Evolutionary conservation across 306 rosid genomes (phyloP), one percentile per base, ranked within the genome.

Genomic region (Coriaria nepalensis): DNA sequence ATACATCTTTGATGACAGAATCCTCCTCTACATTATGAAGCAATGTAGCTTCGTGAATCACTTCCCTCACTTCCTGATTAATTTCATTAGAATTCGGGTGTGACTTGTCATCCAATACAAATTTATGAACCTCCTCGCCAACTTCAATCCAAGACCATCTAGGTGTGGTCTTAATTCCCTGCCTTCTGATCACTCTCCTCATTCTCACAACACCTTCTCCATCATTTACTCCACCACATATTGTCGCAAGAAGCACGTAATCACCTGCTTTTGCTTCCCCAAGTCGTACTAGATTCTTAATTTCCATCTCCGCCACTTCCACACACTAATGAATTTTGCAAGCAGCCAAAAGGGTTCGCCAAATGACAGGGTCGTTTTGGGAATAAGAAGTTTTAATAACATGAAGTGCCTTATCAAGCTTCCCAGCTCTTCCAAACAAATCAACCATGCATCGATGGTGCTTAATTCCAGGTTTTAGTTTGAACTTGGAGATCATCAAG

Each of bases 121-220:
- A 78, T 50, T 72, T 74, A 60, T 74, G 73, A 61, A 78, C 65
- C 49, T 59, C 52, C 37, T 74, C 61, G 5, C 55, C 67, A 53
- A 78, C 50, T 73, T 78, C 86, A 37, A 78, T 75, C 76, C 74
- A 79, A 72, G 74, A 72, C 77, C 73, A 79, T 46, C 82, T 82
- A 6, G 76, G 63, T 29, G 63, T 62, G 2, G 82, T 79, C 57
- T 59, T 69, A 14, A 72, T 62, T 49, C 77, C 79, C 39, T 61
- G 68, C 47, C 35, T 71, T 60, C 64, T 73, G 9, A 79, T 60
- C 65, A 60, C 9, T 52, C 63, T 72, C 49, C 87, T 72, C 79
- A 79, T 68, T 15, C 52, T 49, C 6, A 50, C 51, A 33, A 69
- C 67, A 38, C 82, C 82, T 8, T 45, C 62, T 12, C 52, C 51